Conservation (phyloP, 805 yeast species). For the Diddensiella caesifluorescens region DNA sequence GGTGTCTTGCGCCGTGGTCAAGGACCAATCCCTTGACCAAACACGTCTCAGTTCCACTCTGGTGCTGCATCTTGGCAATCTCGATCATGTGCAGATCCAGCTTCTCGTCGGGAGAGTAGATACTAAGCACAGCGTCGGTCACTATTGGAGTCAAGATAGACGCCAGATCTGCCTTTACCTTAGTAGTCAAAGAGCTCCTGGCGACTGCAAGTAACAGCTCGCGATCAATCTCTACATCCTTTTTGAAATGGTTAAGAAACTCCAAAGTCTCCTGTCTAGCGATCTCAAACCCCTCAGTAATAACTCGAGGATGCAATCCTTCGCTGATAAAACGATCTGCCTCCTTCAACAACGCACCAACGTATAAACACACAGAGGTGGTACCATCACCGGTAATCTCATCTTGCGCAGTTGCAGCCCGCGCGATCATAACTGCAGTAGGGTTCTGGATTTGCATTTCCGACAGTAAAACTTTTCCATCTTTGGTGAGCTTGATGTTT, state of each 20-base stretch:
- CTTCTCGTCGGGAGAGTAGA: conserved; percentile 44
- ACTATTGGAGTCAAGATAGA: conserved; percentile 88
- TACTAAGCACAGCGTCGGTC: conserved; percentile 89
- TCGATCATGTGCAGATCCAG: conserved; percentile 96
- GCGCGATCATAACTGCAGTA: conserved; percentile 80
- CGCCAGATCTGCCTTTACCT: conserved; percentile 70
- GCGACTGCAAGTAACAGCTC: conserved; percentile 91
- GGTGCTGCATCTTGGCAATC: conserved; percentile 97
- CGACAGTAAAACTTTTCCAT: conserved; percentile 85
- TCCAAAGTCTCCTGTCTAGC: conserved; percentile 74
- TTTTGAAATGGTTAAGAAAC: conserved; percentile 62
- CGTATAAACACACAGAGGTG: conserved; percentile 88
- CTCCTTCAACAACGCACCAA: conserved; percentile 90
- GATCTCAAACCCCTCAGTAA: conserved; percentile 90
- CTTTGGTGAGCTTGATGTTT: conserved; percentile 89
- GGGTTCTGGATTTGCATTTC: conserved; percentile 98
- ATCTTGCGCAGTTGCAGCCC: conserved; percentile 98
- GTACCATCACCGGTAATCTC: conserved; percentile 99
- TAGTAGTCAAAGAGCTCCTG: conserved; percentile 80
- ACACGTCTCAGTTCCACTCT: conserved; percentile 74
- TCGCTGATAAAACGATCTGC: conserved; percentile 88
- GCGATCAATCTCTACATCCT: conserved; percentile 56
- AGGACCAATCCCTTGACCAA: conserved; percentile 85
- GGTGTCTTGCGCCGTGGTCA: conserved; percentile 98
- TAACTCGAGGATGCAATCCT: conserved; percentile 92